Percentiles rank a stretch among this genome's conserved stretches.
Conservation (phyloP, 352 stramenopile species). For the Lagenidium sp. region DNA sequence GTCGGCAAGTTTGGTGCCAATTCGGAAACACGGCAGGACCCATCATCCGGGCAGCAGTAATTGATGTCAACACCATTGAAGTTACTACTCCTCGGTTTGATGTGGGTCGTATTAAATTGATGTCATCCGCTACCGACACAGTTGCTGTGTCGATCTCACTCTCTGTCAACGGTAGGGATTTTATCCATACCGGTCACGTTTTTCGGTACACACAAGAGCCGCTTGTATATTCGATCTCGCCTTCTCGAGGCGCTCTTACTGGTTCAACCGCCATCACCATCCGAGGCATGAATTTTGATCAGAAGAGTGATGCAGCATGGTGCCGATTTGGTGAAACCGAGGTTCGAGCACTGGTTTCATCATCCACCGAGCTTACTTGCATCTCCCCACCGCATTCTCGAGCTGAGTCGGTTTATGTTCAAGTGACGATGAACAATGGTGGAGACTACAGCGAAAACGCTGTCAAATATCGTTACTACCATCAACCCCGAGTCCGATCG, state of each 20-base stretch:
- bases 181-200: slow-evolving; percentile 24
- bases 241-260: slow-evolving; percentile 28
- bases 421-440: slow-evolving; percentile 83
- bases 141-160: slow-evolving; percentile 11
- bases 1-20: slow-evolving; percentile 14
- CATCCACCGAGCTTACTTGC: slow-evolving; percentile 27
- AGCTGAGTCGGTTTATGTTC: slow-evolving; percentile 36
- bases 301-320: slow-evolving; percentile 15
- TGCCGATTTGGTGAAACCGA: slow-evolving; percentile 35
- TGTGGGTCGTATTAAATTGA: too few relatives aligned
- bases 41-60: too few relatives aligned
- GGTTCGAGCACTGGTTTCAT: slow-evolving; percentile 30
- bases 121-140: too few relatives aligned
- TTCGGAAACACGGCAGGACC: too few relatives aligned
- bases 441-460: slow-evolving; percentile 81
- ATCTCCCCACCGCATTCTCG: slow-evolving; percentile 26
- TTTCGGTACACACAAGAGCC: slow-evolving; percentile 46
- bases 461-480: slow-evolving; percentile 51
- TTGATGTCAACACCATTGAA: too few relatives aligned
- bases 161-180: slow-evolving; percentile 71
- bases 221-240: slow-evolving; percentile 31
- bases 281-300: slow-evolving; percentile 25
- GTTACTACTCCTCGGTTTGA: too few relatives aligned
- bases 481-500: slow-evolving; percentile 30
- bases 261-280: slow-evolving; percentile 56